Base-by-base conservation (phyloP, 176 grass and related monocot genomes). In the Carex parvula region DNA sequence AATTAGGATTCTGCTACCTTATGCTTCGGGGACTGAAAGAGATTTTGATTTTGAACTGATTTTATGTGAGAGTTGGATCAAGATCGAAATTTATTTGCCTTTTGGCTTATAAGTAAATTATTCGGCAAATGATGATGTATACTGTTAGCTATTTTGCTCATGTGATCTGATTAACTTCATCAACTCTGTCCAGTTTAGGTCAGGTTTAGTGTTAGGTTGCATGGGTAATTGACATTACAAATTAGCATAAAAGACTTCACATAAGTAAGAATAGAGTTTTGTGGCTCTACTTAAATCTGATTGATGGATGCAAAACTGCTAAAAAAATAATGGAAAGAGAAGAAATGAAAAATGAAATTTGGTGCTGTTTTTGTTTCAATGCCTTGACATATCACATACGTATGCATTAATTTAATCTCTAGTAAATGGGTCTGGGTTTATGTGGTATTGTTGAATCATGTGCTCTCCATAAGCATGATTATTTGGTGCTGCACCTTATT, bases 31-130 rank as follows among this genome's bases (percentile, higher is more conserved):
- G 44, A 16, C 26, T n/a, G n/a, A n/a, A n/a, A n/a, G n/a, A n/a
- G n/a, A n/a, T n/a, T n/a, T n/a, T n/a, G n/a, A n/a, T n/a, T n/a
- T n/a, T n/a, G n/a, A n/a, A n/a, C n/a, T 81, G 6, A 10, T 63
- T 81, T 44, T n/a, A 0, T 81, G 59, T 24, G 79, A 64, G 13
- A 62, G 56, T 81, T 60, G 57, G 72, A 65, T 83, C 60, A 15
- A 52, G 16, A 17, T 76, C 50, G 72, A 6, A 30, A 32, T 30
- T 74, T 52, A 0, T 74, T 74, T 44, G n/a, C 11, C 10, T 22
- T 74, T 74, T 52, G 50, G 21, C 4, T 53, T 52, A 26, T 26
- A 14, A 74, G 70, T 9, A 26, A 74, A 74, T 15, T 26, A 15
- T 53, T 52, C 16, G 48, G 48, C 54, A 24, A 30, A 55, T 29